A percentile compares a stretch with the other conserved stretches of the same genome.
phyloP scores from a whole-genome alignment of 129 eudicot species.

The Kitagawia praeruptora region DNA sequence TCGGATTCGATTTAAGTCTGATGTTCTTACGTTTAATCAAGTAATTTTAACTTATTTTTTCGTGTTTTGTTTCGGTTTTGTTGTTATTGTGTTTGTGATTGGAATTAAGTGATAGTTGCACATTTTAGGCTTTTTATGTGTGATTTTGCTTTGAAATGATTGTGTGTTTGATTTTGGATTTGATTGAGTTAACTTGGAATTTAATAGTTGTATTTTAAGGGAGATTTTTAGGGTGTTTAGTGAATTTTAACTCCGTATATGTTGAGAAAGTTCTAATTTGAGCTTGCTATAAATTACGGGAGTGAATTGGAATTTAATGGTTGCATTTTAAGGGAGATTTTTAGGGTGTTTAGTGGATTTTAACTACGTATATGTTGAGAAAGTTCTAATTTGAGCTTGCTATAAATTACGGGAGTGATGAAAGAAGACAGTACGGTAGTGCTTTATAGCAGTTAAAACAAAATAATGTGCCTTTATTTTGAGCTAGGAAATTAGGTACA shows the following conservation, averaged over 20 bases:
- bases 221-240: neutral
- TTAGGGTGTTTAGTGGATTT: no score
- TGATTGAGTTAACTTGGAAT: neutral
- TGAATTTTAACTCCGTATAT: no score
- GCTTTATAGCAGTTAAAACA: neutral
- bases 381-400: neutral
- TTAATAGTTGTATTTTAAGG: neutral
- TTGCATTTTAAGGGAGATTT: neutral
- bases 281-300: neutral
- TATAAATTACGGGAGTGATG: neutral
- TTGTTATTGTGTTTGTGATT: neutral
- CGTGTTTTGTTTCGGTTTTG: neutral
- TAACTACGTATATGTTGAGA: no score
- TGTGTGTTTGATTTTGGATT: neutral
- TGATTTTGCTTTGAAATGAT: neutral
- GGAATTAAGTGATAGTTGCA: neutral
- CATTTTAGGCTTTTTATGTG: neutral
- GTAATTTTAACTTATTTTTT: conserved; percentile 10
- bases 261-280: no score
- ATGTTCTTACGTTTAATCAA: conserved; percentile 76
- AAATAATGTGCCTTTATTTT: neutral
- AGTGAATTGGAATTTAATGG: neutral
- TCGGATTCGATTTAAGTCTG: conserved; percentile 74
- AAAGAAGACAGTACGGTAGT: neutral
- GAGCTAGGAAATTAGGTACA: neutral